phyloP scores from a whole-genome alignment of 176 grass and related monocot species.

The Calamus simplicifolius region DNA sequence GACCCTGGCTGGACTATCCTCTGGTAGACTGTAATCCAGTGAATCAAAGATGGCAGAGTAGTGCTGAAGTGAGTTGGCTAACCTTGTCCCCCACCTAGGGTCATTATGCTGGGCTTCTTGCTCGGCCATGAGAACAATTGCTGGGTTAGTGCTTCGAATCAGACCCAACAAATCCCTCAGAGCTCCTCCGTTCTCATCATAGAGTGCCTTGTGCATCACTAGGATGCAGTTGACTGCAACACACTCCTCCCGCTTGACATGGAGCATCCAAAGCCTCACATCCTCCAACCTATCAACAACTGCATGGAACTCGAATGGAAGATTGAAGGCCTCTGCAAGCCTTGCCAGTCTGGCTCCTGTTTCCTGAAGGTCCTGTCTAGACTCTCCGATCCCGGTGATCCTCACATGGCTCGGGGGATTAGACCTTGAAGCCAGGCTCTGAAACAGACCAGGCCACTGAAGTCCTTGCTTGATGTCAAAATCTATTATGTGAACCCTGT shows the following conservation, averaged over 20 bases:
- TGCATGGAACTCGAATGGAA: conserved; percentile 81
- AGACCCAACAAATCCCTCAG: conserved; percentile 64
- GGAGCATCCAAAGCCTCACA: conserved; percentile 97
- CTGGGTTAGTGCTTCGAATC: conserved; percentile 48
- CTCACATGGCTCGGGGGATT: conserved; percentile 53
- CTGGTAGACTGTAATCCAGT: conserved; percentile 32
- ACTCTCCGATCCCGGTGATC: conserved; percentile 85
- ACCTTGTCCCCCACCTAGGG: conserved; percentile 55
- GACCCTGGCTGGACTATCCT: conserved; percentile 41
- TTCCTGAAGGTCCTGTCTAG: conserved; percentile 70
- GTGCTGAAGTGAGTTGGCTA: conserved; percentile 46
- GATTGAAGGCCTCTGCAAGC: conserved; percentile 46
- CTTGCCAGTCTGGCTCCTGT: conserved; percentile 44
- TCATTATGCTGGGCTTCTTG: conserved; percentile 54
- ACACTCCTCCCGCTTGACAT: conserved; percentile 90
- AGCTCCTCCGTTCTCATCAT: conserved; percentile 41
- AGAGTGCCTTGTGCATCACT: conserved; percentile 59
- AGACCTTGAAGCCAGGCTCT: conserved; percentile 59
- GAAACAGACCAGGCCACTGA: conserved; percentile 83
- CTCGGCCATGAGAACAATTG: conserved; percentile 66
- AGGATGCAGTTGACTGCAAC: conserved; percentile 77
- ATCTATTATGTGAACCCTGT: conserved; percentile 93
- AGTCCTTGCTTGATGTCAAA: conserved; percentile 97
- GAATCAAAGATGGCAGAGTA: conserved; percentile 75
- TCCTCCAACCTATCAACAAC: conserved; percentile 89